Evolutionary conservation across 1,284 basidiomycete genomes (phyloP).

Genomic region (Austroboletus olivaceoglutinosus): DNA sequence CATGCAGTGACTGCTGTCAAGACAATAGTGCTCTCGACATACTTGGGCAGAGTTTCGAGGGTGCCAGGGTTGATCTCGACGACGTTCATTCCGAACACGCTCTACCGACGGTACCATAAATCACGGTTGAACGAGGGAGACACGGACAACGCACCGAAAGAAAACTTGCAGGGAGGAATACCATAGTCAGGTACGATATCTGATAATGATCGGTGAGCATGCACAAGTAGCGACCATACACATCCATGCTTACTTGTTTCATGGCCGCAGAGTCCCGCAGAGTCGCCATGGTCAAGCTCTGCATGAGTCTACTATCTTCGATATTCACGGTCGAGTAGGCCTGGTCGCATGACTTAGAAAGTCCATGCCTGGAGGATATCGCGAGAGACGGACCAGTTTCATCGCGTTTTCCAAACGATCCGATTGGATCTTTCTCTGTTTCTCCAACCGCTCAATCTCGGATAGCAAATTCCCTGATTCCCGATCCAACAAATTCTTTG

Average conservation of each 20-base stretch:
- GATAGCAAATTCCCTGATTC: constrained; percentile 44
- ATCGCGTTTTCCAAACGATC: constrained; percentile 52
- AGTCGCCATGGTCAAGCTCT: constrained; percentile 45
- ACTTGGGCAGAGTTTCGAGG: constrained; percentile 37
- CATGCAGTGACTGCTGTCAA: constrained; percentile 52
- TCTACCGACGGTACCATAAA: constrained; percentile 18
- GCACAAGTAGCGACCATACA: background rate
- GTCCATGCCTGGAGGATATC: background rate
- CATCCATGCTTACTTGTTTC: constrained; percentile 38
- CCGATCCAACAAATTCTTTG: constrained; percentile 34
- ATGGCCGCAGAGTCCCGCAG: constrained; percentile 49
- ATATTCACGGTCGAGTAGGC: constrained; percentile 51
- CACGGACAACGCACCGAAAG: constrained; percentile 36
- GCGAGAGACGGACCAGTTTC: constrained; percentile 36
- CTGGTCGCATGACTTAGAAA: constrained; percentile 27
- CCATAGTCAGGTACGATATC: constrained; percentile 33
- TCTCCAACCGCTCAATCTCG: constrained; percentile 48
- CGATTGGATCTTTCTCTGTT: constrained; percentile 42
- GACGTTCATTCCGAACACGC: constrained; percentile 44
- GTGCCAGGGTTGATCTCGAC: constrained; percentile 35
- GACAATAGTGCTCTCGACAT: constrained; percentile 43
- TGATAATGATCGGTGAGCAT: constrained; percentile 3
- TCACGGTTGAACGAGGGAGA: background rate
- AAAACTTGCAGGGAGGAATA: constrained; percentile 33
- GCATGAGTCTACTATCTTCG: constrained; percentile 46